Evolutionary conservation across 2,329 filamentous ascomycete species (phyloP).

Genomic region (Fusarium beomiforme): DNA sequence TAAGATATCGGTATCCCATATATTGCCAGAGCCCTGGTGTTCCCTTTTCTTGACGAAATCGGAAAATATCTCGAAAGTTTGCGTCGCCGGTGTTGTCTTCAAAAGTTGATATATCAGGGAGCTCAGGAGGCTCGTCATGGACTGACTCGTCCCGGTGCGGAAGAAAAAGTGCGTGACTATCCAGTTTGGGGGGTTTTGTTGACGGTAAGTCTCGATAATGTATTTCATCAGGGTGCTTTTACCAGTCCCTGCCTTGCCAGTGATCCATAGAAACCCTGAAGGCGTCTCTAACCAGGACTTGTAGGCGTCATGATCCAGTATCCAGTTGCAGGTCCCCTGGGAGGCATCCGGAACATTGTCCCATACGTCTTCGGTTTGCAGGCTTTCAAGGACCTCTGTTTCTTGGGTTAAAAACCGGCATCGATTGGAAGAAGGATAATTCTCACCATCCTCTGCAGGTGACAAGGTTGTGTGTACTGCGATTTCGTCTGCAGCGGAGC

Average conservation of each 20-base stretch:
- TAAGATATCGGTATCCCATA: background rate
- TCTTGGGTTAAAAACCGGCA: too few species aligned
- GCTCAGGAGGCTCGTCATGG: background rate
- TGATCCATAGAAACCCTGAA: background rate
- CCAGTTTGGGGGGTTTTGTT: background rate
- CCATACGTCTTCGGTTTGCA: background rate
- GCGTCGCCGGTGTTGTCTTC: background rate
- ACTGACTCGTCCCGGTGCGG: background rate
- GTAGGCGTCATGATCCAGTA: background rate
- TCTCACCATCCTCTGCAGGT: background rate
- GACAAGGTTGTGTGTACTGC: background rate
- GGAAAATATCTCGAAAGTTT: background rate
- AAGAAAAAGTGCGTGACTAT: background rate
- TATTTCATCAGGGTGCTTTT: background rate
- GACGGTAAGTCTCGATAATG: background rate
- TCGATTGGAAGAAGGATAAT: too few species aligned
- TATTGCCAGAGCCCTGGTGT: background rate
- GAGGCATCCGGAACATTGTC: background rate
- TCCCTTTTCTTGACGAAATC: background rate
- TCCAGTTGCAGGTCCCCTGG: background rate
- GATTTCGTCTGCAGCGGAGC: background rate
- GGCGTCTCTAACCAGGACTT: background rate
- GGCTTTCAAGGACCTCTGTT: background rate
- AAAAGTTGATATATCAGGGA: background rate
- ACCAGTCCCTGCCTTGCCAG: background rate